Conservation (phyloP, 495 filamentous ascomycete species). For the Tuber calosporum region DNA sequence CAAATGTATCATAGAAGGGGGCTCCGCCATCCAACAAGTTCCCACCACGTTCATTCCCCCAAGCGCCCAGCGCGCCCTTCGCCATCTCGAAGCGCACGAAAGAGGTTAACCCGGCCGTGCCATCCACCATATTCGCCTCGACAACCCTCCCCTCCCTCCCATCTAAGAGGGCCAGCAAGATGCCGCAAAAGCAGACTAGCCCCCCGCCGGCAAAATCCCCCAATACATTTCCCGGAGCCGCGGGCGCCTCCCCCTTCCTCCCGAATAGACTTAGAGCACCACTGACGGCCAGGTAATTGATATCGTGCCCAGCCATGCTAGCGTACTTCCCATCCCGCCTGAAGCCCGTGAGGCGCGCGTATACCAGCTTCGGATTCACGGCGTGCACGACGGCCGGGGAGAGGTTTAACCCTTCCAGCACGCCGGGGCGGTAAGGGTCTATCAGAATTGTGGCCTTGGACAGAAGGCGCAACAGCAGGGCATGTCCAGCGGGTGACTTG, state of each 20-base stretch:
- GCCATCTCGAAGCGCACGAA: constrained; percentile 62
- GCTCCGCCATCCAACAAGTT: constrained; percentile 78
- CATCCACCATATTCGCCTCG: constrained; percentile 95
- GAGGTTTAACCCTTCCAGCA: constrained; percentile 74
- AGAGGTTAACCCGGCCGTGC: constrained; percentile 64
- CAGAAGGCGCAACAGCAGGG: constrained; percentile 59
- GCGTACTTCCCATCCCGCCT: constrained; percentile 76
- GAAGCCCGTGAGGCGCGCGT: constrained; percentile 83
- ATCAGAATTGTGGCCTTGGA: constrained; percentile 67
- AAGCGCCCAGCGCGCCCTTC: constrained; percentile 46
- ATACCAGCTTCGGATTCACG: constrained; percentile 67
- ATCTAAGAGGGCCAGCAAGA: constrained; percentile 57
- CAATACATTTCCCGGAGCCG: constrained; percentile 73
- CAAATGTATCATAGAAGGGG: constrained; percentile 83
- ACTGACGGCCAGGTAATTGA: constrained; percentile 89
- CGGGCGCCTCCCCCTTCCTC: constrained; percentile 58
- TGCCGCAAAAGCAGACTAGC: constrained; percentile 63
- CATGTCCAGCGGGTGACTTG: constrained; percentile 56
- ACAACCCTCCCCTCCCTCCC: constrained; percentile 73
- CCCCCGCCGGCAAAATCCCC: constrained; percentile 91
- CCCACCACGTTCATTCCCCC: constrained; percentile 57
- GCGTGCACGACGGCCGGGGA: constrained; percentile 58
- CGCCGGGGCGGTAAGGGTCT: constrained; percentile 85
- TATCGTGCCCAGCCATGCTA: constrained; percentile 92
- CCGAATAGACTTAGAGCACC: constrained; percentile 74